Evolutionary conservation across 1,284 basidiomycete genomes (phyloP).

Genomic region (Ustilago curta): DNA sequence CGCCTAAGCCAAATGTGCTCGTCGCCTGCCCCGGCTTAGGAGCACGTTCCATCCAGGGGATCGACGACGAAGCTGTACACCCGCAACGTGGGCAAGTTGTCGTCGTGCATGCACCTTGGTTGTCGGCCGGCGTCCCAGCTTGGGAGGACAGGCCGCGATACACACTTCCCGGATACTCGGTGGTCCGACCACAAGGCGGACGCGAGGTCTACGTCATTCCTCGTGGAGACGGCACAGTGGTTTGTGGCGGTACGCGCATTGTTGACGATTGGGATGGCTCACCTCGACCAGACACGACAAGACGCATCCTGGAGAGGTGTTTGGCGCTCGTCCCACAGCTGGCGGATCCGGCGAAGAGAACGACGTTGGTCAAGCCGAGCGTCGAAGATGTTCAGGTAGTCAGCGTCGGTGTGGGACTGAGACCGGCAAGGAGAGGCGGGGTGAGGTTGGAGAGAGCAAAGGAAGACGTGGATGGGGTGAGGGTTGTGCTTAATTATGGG

Average conservation of each 20-base stretch:
- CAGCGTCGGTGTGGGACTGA: constrained; percentile 53
- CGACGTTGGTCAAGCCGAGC: constrained; percentile 6
- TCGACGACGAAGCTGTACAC: constrained; percentile 39
- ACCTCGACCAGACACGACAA: constrained; percentile 45
- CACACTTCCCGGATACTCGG: constrained; percentile 28
- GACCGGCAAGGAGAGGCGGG: constrained; percentile 54
- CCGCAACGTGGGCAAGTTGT: constrained; percentile 62
- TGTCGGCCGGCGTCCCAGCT: constrained; percentile 10
- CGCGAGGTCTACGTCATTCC: constrained; percentile 62
- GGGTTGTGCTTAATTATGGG: constrained; percentile 47
- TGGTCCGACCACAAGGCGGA: constrained; percentile 40
- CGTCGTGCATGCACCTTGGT: constrained; percentile 58
- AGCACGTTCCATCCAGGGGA: constrained; percentile 37
- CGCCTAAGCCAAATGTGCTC: constrained; percentile 18
- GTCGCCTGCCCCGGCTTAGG: constrained; percentile 55
- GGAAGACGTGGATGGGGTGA: constrained; percentile 20
- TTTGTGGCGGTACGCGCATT: constrained; percentile 61
- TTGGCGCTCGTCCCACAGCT: constrained; percentile 43
- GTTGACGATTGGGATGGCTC: constrained; percentile 42
- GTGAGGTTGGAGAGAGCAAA: constrained; percentile 40
- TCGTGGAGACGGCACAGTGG: constrained; percentile 54
- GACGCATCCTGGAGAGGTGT: constrained; percentile 48
- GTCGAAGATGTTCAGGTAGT: constrained; percentile 51
- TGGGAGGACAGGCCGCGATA: constrained; percentile 3
- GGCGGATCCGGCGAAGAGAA: constrained; percentile 13